These are phyloP conservation scores for Vicia faba DNA, from an alignment of 306 rosid species.

Conservation along the genomic window DNA sequence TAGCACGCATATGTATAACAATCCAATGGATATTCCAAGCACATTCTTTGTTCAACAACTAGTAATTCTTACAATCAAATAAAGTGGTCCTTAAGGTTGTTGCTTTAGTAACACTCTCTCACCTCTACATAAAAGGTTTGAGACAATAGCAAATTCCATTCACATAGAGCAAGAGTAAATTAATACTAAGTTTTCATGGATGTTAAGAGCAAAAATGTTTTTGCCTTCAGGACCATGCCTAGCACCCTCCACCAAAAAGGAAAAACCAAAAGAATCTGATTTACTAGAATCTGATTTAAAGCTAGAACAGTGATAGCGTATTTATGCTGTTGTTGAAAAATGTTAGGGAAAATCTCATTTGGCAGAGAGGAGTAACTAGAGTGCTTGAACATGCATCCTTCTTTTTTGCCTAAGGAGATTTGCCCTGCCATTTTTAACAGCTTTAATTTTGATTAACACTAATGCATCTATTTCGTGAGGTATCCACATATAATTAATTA, in stretches of 20 bases:
- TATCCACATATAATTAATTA: too few relatives aligned
- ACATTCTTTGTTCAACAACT: slow-evolving; percentile 35
- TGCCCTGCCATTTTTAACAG: slow-evolving; percentile 79
- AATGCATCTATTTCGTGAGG: background rate
- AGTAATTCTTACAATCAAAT: slow-evolving; percentile 5
- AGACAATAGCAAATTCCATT: too few relatives aligned
- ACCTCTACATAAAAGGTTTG: too few relatives aligned
- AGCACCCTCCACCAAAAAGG: slow-evolving; percentile 7
- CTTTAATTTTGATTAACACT: background rate
- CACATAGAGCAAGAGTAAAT: too few relatives aligned
- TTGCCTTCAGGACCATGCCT: slow-evolving; percentile 1
- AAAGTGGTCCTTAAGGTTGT: slow-evolving; percentile 33
- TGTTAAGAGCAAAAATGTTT: too few relatives aligned
- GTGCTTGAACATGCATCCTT: slow-evolving; percentile 30
- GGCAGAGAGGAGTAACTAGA: slow-evolving; percentile 51
- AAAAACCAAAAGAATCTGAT: slow-evolving; percentile 25
- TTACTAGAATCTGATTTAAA: slow-evolving; percentile 30
- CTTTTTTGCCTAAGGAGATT: slow-evolving; percentile 87
- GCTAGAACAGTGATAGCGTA: background rate
- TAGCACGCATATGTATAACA: slow-evolving; percentile 1
- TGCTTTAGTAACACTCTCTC: slow-evolving; percentile 12
- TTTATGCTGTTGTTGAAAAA: slow-evolving; percentile 51
- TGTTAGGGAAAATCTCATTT: slow-evolving; percentile 70
- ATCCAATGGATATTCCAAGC: slow-evolving; percentile 46
- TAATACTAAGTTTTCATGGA: too few relatives aligned